Base-by-base conservation (phyloP, 441 rosid genomes). In the Kokia cookei region DNA sequence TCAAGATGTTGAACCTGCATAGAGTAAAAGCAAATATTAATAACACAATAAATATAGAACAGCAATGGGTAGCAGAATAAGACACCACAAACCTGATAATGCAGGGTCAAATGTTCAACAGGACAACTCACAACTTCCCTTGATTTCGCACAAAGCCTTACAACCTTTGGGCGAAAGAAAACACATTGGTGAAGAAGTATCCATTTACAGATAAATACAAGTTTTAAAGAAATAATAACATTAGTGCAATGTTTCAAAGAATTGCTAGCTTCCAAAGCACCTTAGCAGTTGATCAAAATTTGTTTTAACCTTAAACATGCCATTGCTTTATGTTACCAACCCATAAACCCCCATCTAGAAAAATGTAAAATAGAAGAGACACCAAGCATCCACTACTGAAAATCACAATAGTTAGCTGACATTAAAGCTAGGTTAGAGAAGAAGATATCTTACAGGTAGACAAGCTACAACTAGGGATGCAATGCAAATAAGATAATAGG, bases 51-150 rank as follows among this genome's bases (percentile, higher is more conserved):
- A 27, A 55, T 13, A 14, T 2, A 11, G 53, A 63, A 62, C 69
- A 66, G 17, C 14, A 43, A 64, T 8, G 72, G 24, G 65, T 51
- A 75, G 71, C 24, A 47, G 24, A 59, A 77, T 55, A 64, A 55
- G 26, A 55, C 35, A 69, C 19, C 47, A 75, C 87, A 69, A 83
- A 94, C 99, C 97, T 96, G 99, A 86, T 96, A 96, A 79, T 96
- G 99, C 75, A 96, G 97, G 64, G 98, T 96, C 82, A 96, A 86
- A 89, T 96, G 98, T 86, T 96, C 99, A 71, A 96, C 96, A 47
- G 99, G 99, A 76, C 98, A 94, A 80, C 98, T 94, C 15, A 96
- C 99, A 78, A 98, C 97, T 84, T 96, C 98, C 86, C 99, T 92
- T 71, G 99, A 96, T 82, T 96, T 96, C 58, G 99, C 97, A 88